Evolutionary conservation across 2,329 filamentous ascomycete genomes (phyloP), one percentile per base, ranked within the genome.

Genomic region (Diplocarpon mali): DNA sequence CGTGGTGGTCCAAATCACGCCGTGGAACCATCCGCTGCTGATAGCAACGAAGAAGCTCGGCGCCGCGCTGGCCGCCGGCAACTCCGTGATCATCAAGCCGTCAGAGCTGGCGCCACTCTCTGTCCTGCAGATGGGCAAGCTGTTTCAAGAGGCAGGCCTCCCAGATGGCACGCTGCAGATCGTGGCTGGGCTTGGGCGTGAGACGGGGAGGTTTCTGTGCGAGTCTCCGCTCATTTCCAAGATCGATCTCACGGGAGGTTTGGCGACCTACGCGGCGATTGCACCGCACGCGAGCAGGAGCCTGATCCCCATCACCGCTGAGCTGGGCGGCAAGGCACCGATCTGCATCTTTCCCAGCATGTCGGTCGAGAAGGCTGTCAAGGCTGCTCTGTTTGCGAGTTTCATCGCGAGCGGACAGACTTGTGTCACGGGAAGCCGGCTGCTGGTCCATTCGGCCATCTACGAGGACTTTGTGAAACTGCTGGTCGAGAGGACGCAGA

Each of bases 251-350:
- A 83, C 80, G 0, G 80, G 80, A 27, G 78, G 82, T 51, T 76
- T 82, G 14, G 65, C 69, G 11, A 83, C 80, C 0, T 78, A 79
- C 17, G 67, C 69, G 56, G 81, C 78, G 53, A 79, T 84, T 12
- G 78, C 78, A 8, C 69, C 69, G 9, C 67, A 70, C 27, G 80
- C 79, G 2, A 72, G 75, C 0, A 71, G 70, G 34, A 71, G 71
- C 54, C 78, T 83, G 73, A 58, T 52, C 5, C 82, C 82, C 57
- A 81, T 80, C 55, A 83, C 79, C 3, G 80, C 83, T 71, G 80
- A 84, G 60, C 68, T 83, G 0, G 80, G 80, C 32, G 80, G 80
- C 15, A 83, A 83, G 60, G 78, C 73, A 17, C 78, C 80, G 0
- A 68, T 78, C 44, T 65, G 83, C 38, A 67, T 83, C 44, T 70